Evolutionary conservation across 257 asterid species (phyloP).

Genomic region (Forsythia suspensa): DNA sequence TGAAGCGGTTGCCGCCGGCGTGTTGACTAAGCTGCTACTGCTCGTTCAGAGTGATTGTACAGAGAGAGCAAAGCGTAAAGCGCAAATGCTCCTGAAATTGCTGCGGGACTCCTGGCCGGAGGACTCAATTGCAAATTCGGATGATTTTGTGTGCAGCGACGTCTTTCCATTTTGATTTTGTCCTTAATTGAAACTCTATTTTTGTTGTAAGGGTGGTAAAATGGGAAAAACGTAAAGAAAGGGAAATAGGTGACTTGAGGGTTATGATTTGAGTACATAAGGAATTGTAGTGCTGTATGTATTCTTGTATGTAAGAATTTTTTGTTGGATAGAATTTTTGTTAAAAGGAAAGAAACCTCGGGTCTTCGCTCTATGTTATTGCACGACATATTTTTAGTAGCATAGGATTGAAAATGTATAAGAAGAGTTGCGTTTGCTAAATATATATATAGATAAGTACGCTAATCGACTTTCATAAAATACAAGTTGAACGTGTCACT

Average conservation of each 20-base stretch:
- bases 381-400: neutral
- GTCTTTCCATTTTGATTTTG: conserved; percentile 40
- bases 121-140: conserved; percentile 40
- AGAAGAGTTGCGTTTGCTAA: neutral
- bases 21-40: conserved; percentile 31
- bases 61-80: conserved; percentile 64
- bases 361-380: neutral
- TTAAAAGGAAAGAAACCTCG: neutral
- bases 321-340: neutral
- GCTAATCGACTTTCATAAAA: neutral
- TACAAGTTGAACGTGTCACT: neutral
- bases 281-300: conserved; percentile 23
- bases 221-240: neutral
- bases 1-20: conserved; percentile 42
- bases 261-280: conserved; percentile 21
- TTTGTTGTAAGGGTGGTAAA: neutral
- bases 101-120: conserved; percentile 50
- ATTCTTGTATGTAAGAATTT: conserved; percentile 32
- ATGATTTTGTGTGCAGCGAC: conserved; percentile 46
- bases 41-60: conserved; percentile 37
- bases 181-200: neutral
- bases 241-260: neutral
- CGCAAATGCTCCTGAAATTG: conserved; percentile 52
- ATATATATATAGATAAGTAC: neutral
- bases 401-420: neutral